Evolutionary conservation across 495 filamentous ascomycete species (phyloP).

Genomic region (Thermothielavioides terrestris): DNA sequence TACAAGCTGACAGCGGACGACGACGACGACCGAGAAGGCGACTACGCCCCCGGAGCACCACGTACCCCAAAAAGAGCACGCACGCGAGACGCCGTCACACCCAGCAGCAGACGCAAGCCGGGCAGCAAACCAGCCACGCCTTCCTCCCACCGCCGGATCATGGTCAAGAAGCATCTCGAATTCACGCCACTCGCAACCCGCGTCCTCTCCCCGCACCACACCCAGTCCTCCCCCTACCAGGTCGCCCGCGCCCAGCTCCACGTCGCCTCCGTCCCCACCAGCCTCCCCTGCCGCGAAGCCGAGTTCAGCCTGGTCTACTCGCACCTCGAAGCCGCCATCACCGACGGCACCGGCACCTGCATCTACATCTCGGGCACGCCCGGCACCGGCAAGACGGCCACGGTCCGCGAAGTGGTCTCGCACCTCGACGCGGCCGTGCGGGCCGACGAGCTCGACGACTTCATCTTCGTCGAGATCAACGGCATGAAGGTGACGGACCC

Average conservation of each 20-base stretch:
- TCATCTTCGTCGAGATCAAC: conserved; percentile 99
- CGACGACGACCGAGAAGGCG: conserved; percentile 34
- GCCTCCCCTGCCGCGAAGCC: conserved; percentile 81
- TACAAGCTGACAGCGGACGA: conserved; percentile 36
- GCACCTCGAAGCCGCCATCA: conserved; percentile 89
- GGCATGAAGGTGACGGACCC: conserved; percentile 99
- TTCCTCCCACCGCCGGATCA: conserved; percentile 59
- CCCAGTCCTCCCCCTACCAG: conserved; percentile 82
- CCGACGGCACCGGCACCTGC: conserved; percentile 84
- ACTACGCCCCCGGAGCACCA: conserved; percentile 28
- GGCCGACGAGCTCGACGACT: conserved; percentile 92
- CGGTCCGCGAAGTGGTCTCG: conserved; percentile 87
- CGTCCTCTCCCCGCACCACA: conserved; percentile 64
- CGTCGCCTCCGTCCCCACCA: conserved; percentile 82
- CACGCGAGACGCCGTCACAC: conserved; percentile 21
- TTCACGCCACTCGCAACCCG: conserved; percentile 92
- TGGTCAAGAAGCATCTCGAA: conserved; percentile 85
- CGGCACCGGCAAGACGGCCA: conserved; percentile 98
- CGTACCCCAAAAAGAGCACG: conserved; percentile 34
- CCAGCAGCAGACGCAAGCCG: conserved; percentile 34
- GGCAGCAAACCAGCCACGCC: conserved; percentile 48
- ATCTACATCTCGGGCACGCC: conserved; percentile 99
- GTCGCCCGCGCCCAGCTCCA: conserved; percentile 83
- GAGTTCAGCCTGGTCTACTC: conserved; percentile 90
- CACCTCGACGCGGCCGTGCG: conserved; percentile 77